These are phyloP conservation scores for Arachnopeziza araneosa DNA, from an alignment of 2,329 filamentous ascomycete genomes.

Conservation along the genomic window DNA sequence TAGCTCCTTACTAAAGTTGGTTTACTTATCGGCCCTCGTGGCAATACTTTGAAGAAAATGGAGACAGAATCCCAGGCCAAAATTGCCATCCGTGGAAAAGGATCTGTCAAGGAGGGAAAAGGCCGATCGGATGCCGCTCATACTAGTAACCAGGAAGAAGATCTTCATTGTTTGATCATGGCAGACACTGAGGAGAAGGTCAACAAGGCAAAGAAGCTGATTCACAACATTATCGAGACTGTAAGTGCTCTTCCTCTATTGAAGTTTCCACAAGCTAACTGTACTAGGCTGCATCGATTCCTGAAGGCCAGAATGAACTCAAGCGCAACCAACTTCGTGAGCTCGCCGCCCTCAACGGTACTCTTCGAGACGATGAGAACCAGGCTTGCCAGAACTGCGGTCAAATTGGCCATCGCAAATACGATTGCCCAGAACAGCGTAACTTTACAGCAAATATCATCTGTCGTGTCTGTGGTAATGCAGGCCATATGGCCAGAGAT, in stretches of 20 bases:
- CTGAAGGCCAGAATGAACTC: slow-evolving; percentile 96
- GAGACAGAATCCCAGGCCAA: slow-evolving; percentile 95
- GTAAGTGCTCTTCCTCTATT: slow-evolving; percentile 48
- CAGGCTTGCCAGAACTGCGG: slow-evolving; percentile 99
- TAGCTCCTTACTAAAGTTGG: slow-evolving; percentile 93
- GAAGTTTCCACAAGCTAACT: slow-evolving; percentile 27
- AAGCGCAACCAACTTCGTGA: slow-evolving; percentile 98
- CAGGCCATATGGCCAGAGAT: slow-evolving; percentile 96
- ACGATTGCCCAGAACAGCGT: slow-evolving; percentile 94
- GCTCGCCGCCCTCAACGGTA: slow-evolving; percentile 96
- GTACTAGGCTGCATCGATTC: slow-evolving; percentile 86
- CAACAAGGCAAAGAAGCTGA: slow-evolving; percentile 96
- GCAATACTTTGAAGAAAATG: slow-evolving; percentile 99
- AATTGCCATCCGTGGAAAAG: slow-evolving; percentile 98
- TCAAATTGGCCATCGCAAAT: slow-evolving; percentile 97
- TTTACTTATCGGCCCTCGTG: slow-evolving; percentile 99
- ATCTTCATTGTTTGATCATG: slow-evolving; percentile 98
- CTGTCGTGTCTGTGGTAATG: slow-evolving; percentile 95
- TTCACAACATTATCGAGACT: slow-evolving; percentile 98
- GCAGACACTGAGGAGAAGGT: slow-evolving; percentile 99
- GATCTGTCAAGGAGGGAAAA: slow-evolving; percentile 99
- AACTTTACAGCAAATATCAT: slow-evolving; percentile 99
- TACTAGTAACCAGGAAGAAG: slow-evolving; percentile 99
- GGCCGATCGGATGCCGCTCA: slow-evolving; percentile 97
- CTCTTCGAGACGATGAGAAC: slow-evolving; percentile 96